Base-by-base conservation (phyloP, 164 flowering plant species). In the Chimonanthus praecox region DNA sequence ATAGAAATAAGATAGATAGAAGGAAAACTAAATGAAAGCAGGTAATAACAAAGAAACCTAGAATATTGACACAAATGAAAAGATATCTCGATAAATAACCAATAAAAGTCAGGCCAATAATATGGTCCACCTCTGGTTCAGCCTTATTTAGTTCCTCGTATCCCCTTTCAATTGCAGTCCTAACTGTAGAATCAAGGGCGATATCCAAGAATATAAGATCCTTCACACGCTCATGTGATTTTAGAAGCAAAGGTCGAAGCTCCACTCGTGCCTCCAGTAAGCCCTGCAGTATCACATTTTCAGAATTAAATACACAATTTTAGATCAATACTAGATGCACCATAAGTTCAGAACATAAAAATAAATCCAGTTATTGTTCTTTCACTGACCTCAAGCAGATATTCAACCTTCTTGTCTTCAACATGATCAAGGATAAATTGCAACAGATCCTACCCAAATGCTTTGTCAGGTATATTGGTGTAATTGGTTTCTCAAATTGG, bases 141-240 rank as follows among this genome's bases (percentile, higher is more conserved):
- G 94, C 91, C 78, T 84, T 78, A 76, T 87, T 92, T 75, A 95
- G 80, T 83, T 87, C 97, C 80, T 92, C 97, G 67, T 90, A 93
- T 47, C 95, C 97, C 85, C 99, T 90, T 75, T 95, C 99, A 73
- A 90, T 80, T 71, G 88, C 95, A 74, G 97, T 95, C 78, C 99
- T 88, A 65, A 92, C 97, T 61, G 94, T 83, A 58, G 99, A 92
- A 78, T 95, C 99, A 70, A 95, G 94, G 49, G 98, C 94, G 82
- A 93, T 82, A 80, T 95, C 99, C 87, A 95, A 85, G 84, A 95
- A 95, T 66, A 95, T 74, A 72, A 95, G 88, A 85, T 95, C 99
- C 82, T 83, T 92, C 60, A 95, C 80, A 49, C 99, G 94, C 75
- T 86, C 82, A 71, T 80, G 82, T 20, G 94, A 70, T 67, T 81